Conservation (phyloP, 148 eudicot genomes). For the Polygonum maritimum region DNA sequence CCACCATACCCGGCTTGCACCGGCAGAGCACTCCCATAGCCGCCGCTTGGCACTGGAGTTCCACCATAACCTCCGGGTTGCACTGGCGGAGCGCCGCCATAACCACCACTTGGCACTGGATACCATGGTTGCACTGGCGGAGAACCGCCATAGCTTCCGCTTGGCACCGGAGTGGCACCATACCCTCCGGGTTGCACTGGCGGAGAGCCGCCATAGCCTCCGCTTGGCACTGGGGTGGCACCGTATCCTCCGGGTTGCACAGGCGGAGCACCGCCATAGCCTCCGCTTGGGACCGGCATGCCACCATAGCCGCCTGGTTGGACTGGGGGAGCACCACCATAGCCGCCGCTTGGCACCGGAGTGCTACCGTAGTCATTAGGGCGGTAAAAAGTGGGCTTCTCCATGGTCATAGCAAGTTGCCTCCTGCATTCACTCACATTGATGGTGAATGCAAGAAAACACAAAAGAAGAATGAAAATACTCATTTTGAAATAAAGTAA, state of each 20-base stretch:
- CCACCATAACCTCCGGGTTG: background rate
- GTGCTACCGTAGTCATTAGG: background rate
- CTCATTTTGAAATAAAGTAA: background rate
- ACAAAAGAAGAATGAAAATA: background rate
- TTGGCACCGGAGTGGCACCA: background rate
- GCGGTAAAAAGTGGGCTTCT: background rate
- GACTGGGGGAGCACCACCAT: background rate
- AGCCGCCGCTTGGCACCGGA: background rate
- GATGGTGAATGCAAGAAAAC: constrained; percentile 1
- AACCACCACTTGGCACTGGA: background rate
- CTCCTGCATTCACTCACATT: background rate
- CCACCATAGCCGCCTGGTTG: background rate
- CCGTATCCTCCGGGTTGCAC: background rate
- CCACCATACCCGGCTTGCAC: background rate
- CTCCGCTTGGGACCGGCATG: background rate
- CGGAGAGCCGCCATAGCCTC: background rate
- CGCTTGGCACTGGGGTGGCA: background rate
- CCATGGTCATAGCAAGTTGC: background rate
- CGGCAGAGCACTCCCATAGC: background rate
- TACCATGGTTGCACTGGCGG: no score
- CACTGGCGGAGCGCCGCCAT: background rate
- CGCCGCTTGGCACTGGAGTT: background rate
- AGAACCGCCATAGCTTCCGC: no score
- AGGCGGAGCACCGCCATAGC: background rate
- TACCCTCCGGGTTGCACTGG: no score